Conservation (phyloP, 352 stramenopile genomes). For the Pythium sukuiense region DNA sequence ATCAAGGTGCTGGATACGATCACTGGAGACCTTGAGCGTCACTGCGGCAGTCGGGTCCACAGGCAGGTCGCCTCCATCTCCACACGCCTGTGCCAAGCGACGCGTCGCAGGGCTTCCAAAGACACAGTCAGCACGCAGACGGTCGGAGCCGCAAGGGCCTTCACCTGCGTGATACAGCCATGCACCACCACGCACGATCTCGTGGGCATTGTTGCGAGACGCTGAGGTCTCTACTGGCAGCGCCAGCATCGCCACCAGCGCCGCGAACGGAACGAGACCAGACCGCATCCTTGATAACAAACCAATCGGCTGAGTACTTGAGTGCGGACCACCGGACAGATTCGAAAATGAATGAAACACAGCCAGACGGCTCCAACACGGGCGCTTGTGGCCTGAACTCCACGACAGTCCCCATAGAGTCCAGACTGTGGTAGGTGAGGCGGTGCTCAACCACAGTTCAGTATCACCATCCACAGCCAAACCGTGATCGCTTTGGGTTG, state of each 20-base stretch:
- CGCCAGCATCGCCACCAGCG: neutral
- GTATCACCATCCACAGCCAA: too few relatives aligned
- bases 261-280: neutral
- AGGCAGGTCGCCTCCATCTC: too few relatives aligned
- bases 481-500: too few relatives aligned
- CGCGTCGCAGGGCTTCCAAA: neutral
- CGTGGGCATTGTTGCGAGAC: slow-evolving; percentile 4
- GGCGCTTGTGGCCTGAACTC: too few relatives aligned
- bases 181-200: slow-evolving; percentile 6
- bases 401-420: too few relatives aligned
- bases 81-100: too few relatives aligned
- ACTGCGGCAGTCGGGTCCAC: neutral
- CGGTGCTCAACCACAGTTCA: too few relatives aligned
- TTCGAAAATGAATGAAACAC: too few relatives aligned
- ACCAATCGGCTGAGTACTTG: neutral
- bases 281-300: neutral
- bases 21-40: neutral
- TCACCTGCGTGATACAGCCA: slow-evolving; percentile 10
- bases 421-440: too few relatives aligned
- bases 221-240: neutral
- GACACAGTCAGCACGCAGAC: neutral
- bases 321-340: neutral
- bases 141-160: neutral
- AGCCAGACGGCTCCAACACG: too few relatives aligned
- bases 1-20: neutral